These are phyloP conservation scores for Solanum corneliomulleri DNA, from an alignment of 257 asterid species.

Conservation along the genomic window DNA sequence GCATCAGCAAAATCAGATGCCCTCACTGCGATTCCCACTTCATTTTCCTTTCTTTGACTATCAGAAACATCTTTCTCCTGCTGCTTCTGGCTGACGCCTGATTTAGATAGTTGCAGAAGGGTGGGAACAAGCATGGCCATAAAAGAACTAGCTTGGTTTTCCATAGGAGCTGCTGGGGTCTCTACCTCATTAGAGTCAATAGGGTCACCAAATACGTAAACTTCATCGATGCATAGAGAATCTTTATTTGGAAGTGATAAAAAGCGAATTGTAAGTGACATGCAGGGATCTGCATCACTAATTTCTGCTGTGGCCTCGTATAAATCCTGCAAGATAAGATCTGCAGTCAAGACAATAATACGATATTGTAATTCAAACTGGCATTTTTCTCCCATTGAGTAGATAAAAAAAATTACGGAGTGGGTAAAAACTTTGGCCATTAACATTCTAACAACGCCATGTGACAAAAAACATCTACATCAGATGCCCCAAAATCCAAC, in stretches of 20 bases:
- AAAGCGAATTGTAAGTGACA: conserved; percentile 58
- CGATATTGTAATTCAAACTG: neutral
- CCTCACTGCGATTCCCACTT: conserved; percentile 15
- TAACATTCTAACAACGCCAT: neutral
- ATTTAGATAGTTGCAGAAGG: conserved; percentile 66
- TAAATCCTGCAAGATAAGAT: conserved; percentile 41
- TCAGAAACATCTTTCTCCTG: conserved; percentile 30
- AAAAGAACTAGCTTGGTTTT: conserved; percentile 45
- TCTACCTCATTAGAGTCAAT: conserved; percentile 39
- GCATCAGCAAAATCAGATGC: conserved; percentile 15
- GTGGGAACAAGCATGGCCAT: conserved; percentile 91
- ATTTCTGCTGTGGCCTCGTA: conserved; percentile 95
- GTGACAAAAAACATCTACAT: neutral
- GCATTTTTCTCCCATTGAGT: conserved; percentile 15
- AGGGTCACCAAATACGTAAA: conserved; percentile 56
- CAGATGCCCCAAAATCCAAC: neutral
- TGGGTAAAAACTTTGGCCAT: neutral
- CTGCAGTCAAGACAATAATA: neutral
- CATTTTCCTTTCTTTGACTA: conserved; percentile 25
- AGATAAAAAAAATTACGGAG: neutral
- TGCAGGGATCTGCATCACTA: conserved; percentile 66
- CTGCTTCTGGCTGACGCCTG: conserved; percentile 30
- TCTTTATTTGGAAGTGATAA: conserved; percentile 76
- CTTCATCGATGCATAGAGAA: conserved; percentile 54
- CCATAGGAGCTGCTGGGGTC: conserved; percentile 27